Evolutionary conservation across 2,329 filamentous ascomycete genomes (phyloP).

Genomic region (Monilinia polystroma): DNA sequence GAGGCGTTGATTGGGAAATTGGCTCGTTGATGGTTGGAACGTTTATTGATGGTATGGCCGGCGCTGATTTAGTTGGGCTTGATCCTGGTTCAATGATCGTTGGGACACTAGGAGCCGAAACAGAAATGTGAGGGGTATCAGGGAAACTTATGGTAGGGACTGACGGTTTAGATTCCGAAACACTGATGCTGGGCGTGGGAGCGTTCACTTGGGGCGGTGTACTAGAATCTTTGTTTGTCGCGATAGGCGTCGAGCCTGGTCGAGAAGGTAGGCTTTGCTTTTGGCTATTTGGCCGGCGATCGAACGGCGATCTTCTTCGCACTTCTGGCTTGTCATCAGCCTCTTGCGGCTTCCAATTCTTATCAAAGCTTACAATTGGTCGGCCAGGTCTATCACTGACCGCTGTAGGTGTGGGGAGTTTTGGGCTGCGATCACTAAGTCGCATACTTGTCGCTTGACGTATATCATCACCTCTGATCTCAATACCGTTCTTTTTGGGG

Average conservation of each 20-base stretch:
- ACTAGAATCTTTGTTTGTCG: slow-evolving; percentile 43
- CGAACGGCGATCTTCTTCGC: slow-evolving; percentile 39
- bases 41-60: slow-evolving; percentile 34
- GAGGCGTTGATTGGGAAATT: slow-evolving; percentile 24
- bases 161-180: slow-evolving; percentile 33
- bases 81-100: slow-evolving; percentile 41
- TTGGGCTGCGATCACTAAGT: slow-evolving; percentile 80
- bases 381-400: slow-evolving; percentile 88
- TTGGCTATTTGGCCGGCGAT: slow-evolving; percentile 32
- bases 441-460: slow-evolving; percentile 86
- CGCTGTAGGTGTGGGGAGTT: slow-evolving; percentile 81
- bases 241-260: slow-evolving; percentile 36
- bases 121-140: slow-evolving; percentile 34
- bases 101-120: slow-evolving; percentile 33
- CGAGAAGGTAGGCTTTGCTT: slow-evolving; percentile 35
- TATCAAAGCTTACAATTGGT: slow-evolving; percentile 96
- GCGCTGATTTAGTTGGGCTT: slow-evolving; percentile 31
- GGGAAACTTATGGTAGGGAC: slow-evolving; percentile 40
- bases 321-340: slow-evolving; percentile 66
- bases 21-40: slow-evolving; percentile 34
- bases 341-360: slow-evolving; percentile 67
- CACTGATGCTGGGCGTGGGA: slow-evolving; percentile 38
- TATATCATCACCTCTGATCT: slow-evolving; percentile 85
- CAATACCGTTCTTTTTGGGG: slow-evolving; percentile 67
- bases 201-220: slow-evolving; percentile 48